These are phyloP conservation scores for Botrytis byssoidea DNA, from an alignment of 2,329 filamentous ascomycete species.

Conservation along the genomic window DNA sequence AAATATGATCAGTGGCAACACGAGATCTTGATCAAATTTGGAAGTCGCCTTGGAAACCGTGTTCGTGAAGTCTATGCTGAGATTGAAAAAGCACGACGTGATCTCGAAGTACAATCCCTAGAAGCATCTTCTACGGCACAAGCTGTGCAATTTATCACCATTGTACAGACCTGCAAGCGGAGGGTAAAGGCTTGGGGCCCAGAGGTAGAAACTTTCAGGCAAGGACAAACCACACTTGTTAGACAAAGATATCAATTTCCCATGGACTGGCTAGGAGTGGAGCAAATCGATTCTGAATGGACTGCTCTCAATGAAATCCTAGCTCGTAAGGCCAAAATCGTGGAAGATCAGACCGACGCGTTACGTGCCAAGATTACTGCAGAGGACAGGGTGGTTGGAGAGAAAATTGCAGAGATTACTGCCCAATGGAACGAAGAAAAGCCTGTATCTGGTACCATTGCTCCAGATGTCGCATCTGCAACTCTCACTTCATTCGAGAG, in stretches of 20 bases:
- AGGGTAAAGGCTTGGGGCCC: constrained; percentile 93
- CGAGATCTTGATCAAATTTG: constrained; percentile 93
- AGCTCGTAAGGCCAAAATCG: constrained; percentile 87
- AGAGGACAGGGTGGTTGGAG: constrained; percentile 86
- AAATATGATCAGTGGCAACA: constrained; percentile 99
- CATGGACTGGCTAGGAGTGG: constrained; percentile 89
- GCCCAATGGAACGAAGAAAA: constrained; percentile 94
- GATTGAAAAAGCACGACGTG: constrained; percentile 83
- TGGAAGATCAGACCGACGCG: constrained; percentile 93
- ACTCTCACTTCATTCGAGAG: constrained; percentile 80
- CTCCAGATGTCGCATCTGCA: constrained; percentile 81
- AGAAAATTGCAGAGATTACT: constrained; percentile 83
- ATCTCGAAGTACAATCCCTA: constrained; percentile 87
- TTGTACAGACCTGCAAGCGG: constrained; percentile 92
- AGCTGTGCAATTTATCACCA: constrained; percentile 97
- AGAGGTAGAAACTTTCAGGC: constrained; percentile 92
- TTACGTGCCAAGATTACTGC: constrained; percentile 91
- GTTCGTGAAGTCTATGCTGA: constrained; percentile 93
- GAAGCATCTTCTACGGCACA: constrained; percentile 95
- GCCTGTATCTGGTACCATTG: constrained; percentile 90
- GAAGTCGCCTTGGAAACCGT: constrained; percentile 78
- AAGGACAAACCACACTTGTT: constrained; percentile 88
- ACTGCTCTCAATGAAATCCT: constrained; percentile 88
- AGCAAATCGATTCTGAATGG: constrained; percentile 97
- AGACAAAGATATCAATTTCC: constrained; percentile 94